Base-by-base conservation (phyloP, 768 basidiomycete genomes). In the Leccinum broughii region DNA sequence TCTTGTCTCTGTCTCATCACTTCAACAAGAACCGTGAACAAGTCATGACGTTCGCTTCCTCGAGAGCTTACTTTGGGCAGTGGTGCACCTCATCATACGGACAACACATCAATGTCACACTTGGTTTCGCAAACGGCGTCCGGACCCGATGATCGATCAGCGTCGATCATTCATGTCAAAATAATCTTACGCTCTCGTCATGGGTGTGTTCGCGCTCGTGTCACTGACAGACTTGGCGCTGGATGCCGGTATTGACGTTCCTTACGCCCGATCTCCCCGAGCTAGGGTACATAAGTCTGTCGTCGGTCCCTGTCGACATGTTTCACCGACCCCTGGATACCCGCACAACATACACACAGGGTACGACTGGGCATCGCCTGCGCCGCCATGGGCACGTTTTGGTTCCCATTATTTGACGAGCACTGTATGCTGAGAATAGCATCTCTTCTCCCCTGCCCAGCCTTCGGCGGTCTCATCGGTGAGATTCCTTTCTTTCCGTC, bases 51-150 rank as follows among this genome's bases (percentile, higher is more conserved):
- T 72, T 87, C 48, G 82, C 78, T 34, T 82, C 83, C 15, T 81
- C 30, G 83, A 81, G 81, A 24, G 80, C 85, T 20, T 83, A 81
- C 15, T 67, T 85, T 14, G 87, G 3, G 85, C 84, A 11, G 77
- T 83, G 24, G 65, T 88, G 8, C 84, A 86, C 58, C 84, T 85
- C 3, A 85, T 87, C 64, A 80, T 87, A 77, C 74, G 24, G 88
- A 89, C 66, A 76, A 79, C 46, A 72, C 4, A 62, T 55, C 60
- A 80, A 78, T 57, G 78, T 79, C 3, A 64, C 62, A 6, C 74
- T 80, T 14, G 84, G 87, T 3, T 80, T 85, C 49, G 75, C 71
- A 13, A 77, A 72, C 34, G 76, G 77, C 22, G 77, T 78, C n/a
- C 75, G 80, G 34, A 34, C 34, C 34, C 34, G 34, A 34, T 34